Conservation (phyloP, 345 rosid genomes). For the Luvunga scandens region DNA sequence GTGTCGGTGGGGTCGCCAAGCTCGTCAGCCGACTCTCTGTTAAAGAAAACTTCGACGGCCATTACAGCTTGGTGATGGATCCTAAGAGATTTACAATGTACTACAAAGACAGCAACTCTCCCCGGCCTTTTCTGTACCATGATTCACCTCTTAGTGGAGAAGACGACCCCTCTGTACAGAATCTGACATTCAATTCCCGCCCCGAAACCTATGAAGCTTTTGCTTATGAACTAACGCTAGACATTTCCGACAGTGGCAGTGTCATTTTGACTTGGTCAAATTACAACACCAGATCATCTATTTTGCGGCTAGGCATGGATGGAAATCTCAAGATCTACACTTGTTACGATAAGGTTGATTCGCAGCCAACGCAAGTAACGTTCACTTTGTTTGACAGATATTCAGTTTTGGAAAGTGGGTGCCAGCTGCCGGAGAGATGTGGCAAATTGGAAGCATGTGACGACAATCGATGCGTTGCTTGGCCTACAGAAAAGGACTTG, state of each 20-base stretch:
- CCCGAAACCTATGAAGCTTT: neutral
- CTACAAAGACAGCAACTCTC: neutral
- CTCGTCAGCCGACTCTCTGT: conserved; percentile 14
- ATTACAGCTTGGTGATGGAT: conserved; percentile 8
- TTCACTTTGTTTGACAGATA: conserved; percentile 23
- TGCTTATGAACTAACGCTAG: conserved; percentile 5
- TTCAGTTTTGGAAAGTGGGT: neutral
- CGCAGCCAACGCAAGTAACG: conserved; percentile 39
- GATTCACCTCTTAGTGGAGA: neutral
- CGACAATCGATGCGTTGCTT: conserved; percentile 16
- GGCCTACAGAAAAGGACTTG: neutral
- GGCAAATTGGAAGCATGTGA: conserved; percentile 8
- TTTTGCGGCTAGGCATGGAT: conserved; percentile 38
- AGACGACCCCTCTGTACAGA: neutral
- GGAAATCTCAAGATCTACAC: conserved; percentile 46
- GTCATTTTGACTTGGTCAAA: neutral
- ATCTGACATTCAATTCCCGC: neutral
- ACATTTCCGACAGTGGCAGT: neutral
- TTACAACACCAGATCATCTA: conserved; percentile 22
- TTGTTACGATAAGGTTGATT: conserved; percentile 17
- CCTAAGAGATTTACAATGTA: conserved; percentile 20
- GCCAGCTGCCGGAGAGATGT: neutral
- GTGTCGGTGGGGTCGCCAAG: neutral
- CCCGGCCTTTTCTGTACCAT: neutral
- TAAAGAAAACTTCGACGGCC: neutral